These are phyloP conservation scores for Daphne laureola DNA, from an alignment of 441 rosid genomes.

Conservation along the genomic window DNA sequence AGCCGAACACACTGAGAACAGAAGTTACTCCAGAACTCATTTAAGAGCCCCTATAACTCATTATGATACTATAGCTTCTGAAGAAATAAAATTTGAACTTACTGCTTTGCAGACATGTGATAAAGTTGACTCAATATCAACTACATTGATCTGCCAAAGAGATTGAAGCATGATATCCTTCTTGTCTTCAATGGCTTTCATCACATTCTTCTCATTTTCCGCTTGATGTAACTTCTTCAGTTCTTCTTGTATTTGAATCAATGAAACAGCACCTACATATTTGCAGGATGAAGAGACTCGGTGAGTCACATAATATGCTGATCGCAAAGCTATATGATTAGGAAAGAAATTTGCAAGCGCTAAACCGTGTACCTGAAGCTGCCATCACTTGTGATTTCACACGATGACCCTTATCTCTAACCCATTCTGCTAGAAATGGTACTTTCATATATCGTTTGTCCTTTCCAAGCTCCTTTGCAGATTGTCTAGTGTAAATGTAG, in stretches of 20 bases:
- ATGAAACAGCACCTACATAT: slow-evolving; percentile 63
- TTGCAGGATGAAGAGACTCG: background rate
- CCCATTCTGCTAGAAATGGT: slow-evolving; percentile 91
- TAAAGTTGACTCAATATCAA: slow-evolving; percentile 71
- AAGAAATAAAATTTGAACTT: slow-evolving; percentile 24
- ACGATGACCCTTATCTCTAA: slow-evolving; percentile 74
- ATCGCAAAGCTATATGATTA: slow-evolving; percentile 4
- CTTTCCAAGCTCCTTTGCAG: slow-evolving; percentile 76
- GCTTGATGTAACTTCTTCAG: slow-evolving; percentile 47
- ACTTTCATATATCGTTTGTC: slow-evolving; percentile 77
- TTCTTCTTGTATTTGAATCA: slow-evolving; percentile 72
- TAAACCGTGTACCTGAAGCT: slow-evolving; percentile 51
- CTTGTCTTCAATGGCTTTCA: slow-evolving; percentile 60
- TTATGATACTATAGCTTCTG: no score
- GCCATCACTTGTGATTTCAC: slow-evolving; percentile 90
- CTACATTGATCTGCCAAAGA: slow-evolving; percentile 84
- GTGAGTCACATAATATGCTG: background rate
- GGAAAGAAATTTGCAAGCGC: background rate
- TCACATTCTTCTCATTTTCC: slow-evolving; percentile 63
- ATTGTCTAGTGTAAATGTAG: slow-evolving; percentile 79
- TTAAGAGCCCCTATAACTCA: no score
- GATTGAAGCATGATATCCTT: slow-evolving; percentile 74
- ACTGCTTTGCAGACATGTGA: slow-evolving; percentile 77
- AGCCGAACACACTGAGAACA: no score
- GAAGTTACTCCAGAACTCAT: no score